These are phyloP conservation scores for Aureobasidium leucospermi DNA, from an alignment of 2,329 filamentous ascomycete species.

Conservation along the genomic window DNA sequence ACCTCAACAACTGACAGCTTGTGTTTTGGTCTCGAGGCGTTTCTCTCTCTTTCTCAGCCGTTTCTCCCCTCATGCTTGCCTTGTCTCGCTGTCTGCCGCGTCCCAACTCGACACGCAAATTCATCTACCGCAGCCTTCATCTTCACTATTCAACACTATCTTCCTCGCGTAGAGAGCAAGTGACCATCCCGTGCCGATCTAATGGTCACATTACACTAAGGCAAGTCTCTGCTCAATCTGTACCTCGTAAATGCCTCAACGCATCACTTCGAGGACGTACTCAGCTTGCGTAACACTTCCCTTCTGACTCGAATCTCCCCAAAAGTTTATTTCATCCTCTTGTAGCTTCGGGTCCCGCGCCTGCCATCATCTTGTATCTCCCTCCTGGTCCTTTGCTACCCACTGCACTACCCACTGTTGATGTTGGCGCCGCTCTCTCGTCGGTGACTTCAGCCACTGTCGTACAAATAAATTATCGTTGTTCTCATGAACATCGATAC, in stretches of 20 bases:
- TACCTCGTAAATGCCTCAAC: not conserved
- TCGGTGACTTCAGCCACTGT: slow-evolving; percentile 32
- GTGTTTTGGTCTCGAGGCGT: not conserved
- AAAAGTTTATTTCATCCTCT: slow-evolving; percentile 29
- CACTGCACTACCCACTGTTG: slow-evolving; percentile 22
- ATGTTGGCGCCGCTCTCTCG: slow-evolving; percentile 28
- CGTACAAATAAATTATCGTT: slow-evolving; percentile 40
- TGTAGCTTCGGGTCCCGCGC: slow-evolving; percentile 17
- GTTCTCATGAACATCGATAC: slow-evolving; percentile 27
- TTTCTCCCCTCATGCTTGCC: not conserved
- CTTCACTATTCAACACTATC: slow-evolving; percentile 8
- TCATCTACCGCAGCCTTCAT: not conserved
- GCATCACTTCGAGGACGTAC: not conserved
- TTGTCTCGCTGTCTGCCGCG: not conserved
- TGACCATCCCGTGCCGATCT: slow-evolving; percentile 34
- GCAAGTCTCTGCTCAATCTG: slow-evolving; percentile 23
- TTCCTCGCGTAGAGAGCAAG: slow-evolving; percentile 22
- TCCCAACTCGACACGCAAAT: not conserved
- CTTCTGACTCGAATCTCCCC: slow-evolving; percentile 4
- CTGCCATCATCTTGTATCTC: slow-evolving; percentile 35
- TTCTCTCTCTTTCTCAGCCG: not conserved
- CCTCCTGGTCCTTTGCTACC: slow-evolving; percentile 34
- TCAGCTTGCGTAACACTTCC: not conserved
- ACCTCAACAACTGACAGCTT: not conserved
- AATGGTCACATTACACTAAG: slow-evolving; percentile 37